Base-by-base conservation (phyloP, 129 eudicot genomes). In the Lactuca saligna region DNA sequence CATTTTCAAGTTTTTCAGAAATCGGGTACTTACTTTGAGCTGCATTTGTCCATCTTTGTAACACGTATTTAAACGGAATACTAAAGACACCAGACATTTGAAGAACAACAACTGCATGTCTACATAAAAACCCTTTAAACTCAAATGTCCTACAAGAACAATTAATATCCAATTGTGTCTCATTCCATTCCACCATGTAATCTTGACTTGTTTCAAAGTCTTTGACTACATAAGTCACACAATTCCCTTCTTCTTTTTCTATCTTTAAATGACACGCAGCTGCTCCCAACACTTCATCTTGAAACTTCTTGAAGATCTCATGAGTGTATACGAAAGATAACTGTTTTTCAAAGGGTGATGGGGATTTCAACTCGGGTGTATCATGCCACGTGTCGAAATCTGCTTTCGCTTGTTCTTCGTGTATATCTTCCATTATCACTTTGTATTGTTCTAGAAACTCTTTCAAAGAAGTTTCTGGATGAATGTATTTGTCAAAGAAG, bases 371-470 rank as follows among this genome's bases (percentile, higher is more conserved):
- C 71, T 92, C 96, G 1, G 95, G 95, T n/a, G 91, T 79, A 66
- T 86, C 98, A 62, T 92, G 98, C 98, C 98, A 92, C 7, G 91
- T 83, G 58, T 92, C 98, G 71, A 92, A 92, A 75, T 92, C 84
- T 31, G 90, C 84, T 81, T 89, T 92, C 41, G 98, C 98, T 75
- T 89, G 90, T 78, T 89, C 96, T 89, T 92, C 96, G 55, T 84
- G 80, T 75, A 79, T 76, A 69, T 89, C 98, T 80, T 86, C 90
- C 17, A 86, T 71, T 53, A 92, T 56, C 33, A 68, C 25, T 72
- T 82, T 86, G 78, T 82, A 89, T 58, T 75, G 82, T 68, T 78
- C 89, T 31, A 92, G 57, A 54, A 92, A 86, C 57, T 80, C 90
- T 75, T 75, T 75, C 71, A 92, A 65, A 17, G 88, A 82, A 73